Evolutionary conservation across 805 yeast genomes (phyloP).

Genomic region (Cyberlindnera maclurae): DNA sequence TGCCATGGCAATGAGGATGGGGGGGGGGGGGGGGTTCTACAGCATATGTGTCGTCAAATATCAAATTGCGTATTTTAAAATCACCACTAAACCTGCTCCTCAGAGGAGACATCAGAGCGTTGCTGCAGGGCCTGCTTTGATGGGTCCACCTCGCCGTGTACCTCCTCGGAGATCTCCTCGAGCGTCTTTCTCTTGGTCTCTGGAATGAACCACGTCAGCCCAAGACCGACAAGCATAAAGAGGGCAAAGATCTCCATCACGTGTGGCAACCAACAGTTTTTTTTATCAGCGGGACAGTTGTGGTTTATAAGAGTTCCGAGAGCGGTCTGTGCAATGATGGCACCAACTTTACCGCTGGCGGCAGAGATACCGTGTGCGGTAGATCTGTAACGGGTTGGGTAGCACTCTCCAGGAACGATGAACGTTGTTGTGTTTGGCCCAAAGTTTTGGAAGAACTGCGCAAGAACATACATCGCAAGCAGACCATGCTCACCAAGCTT

Average conservation of each 20-base stretch:
- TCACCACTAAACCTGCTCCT: slow-evolving; percentile 12
- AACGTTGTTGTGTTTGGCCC: slow-evolving; percentile 94
- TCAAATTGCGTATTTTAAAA: background rate
- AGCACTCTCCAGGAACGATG: slow-evolving; percentile 84
- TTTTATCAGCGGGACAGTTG: slow-evolving; percentile 50
- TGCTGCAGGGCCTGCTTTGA: slow-evolving; percentile 26
- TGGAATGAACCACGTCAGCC: slow-evolving; percentile 62
- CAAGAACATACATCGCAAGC: slow-evolving; percentile 69
- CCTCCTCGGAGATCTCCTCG: slow-evolving; percentile 74
- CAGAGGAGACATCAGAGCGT: slow-evolving; percentile 14
- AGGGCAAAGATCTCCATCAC: slow-evolving; percentile 92
- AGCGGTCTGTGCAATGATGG: slow-evolving; percentile 84
- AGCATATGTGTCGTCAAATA: too few species aligned
- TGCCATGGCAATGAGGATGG: too few species aligned
- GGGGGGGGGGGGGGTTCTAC: too few species aligned
- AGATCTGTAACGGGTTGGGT: slow-evolving; percentile 93
- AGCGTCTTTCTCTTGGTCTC: slow-evolving; percentile 90
- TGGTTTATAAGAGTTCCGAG: slow-evolving; percentile 79
- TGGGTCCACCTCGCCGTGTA: slow-evolving; percentile 71
- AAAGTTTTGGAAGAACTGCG: slow-evolving; percentile 85
- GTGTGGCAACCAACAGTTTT: slow-evolving; percentile 79
- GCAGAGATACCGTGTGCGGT: slow-evolving; percentile 95
- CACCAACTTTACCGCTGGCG: slow-evolving; percentile 88
- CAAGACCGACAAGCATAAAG: slow-evolving; percentile 79
- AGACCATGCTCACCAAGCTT: slow-evolving; percentile 58